These are phyloP conservation scores for Tetratostichococcus sp. DNA, from an alignment of 139 green algal species.

Conservation along the genomic window DNA sequence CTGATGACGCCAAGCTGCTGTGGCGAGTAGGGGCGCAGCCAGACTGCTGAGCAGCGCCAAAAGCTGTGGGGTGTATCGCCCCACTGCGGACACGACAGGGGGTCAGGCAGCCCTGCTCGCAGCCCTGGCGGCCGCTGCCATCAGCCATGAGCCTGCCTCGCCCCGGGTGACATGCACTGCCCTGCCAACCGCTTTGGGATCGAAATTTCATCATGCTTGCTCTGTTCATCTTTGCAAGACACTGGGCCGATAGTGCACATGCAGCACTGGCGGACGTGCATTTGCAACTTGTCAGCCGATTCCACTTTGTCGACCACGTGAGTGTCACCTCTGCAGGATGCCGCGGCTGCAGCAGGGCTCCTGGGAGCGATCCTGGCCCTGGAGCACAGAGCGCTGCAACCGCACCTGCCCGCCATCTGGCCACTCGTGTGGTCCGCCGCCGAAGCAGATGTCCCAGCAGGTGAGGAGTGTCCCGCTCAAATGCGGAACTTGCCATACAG, in stretches of 20 bases:
- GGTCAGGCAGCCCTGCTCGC: not conserved
- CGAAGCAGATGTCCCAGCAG: too few species aligned
- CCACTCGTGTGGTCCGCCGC: constrained; percentile 12
- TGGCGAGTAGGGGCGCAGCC: constrained; percentile 9
- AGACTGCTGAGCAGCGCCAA: not conserved
- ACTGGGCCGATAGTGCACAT: too few species aligned
- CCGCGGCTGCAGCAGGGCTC: constrained; percentile 12
- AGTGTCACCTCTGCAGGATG: not conserved
- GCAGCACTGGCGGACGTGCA: too few species aligned
- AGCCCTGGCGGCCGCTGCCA: not conserved
- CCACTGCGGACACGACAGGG: not conserved
- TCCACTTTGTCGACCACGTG: too few species aligned
- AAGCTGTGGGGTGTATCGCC: not conserved
- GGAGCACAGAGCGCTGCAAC: constrained; percentile 26
- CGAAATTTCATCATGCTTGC: too few species aligned
- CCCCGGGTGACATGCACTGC: too few species aligned
- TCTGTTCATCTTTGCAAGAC: too few species aligned
- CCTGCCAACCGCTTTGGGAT: too few species aligned
- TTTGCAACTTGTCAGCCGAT: too few species aligned
- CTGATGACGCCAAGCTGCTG: too few species aligned
- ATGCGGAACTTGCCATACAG: too few species aligned
- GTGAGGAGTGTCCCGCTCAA: too few species aligned
- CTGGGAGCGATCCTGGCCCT: constrained; percentile 22
- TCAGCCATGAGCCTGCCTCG: not conserved
- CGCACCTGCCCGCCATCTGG: constrained; percentile 15